Percentiles rank a stretch among this genome's conserved stretches.
These are phyloP conservation scores for Fibroporia radiculosa DNA, from an alignment of 768 basidiomycete species.

Conservation along the genomic window DNA sequence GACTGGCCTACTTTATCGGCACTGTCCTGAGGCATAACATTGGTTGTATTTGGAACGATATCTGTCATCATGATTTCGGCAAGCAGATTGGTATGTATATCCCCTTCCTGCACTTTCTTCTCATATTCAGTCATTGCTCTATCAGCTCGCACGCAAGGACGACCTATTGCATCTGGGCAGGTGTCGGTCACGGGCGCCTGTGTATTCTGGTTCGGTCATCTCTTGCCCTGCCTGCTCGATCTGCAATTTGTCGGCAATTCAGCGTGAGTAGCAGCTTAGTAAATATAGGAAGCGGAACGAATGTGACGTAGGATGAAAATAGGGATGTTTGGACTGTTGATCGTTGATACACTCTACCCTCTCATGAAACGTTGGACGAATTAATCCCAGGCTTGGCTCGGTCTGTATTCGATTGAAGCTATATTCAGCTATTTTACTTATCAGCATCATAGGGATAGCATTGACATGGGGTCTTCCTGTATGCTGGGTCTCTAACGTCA, in stretches of 20 bases:
- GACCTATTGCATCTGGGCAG: slow-evolving; percentile 24
- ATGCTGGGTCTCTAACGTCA: slow-evolving; percentile 36
- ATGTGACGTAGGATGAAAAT: slow-evolving; percentile 12
- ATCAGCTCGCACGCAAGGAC: slow-evolving; percentile 24
- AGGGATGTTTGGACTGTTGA: slow-evolving; percentile 13
- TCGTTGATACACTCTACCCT: slow-evolving; percentile 30
- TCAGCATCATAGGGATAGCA: not conserved
- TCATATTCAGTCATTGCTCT: not conserved
- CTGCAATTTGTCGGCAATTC: not conserved
- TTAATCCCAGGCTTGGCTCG: slow-evolving; percentile 60
- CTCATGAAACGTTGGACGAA: slow-evolving; percentile 50
- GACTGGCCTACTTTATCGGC: slow-evolving; percentile 5
- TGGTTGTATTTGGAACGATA: slow-evolving; percentile 21
- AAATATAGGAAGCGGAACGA: too few species aligned
- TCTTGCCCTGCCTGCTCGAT: slow-evolving; percentile 2
- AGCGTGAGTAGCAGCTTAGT: slow-evolving; percentile 2
- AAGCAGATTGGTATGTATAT: slow-evolving; percentile 26
- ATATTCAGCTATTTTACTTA: too few species aligned
- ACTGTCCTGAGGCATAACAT: slow-evolving; percentile 13
- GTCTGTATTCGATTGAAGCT: too few species aligned
- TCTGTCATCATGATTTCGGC: slow-evolving; percentile 24
- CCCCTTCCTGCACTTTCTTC: too few species aligned
- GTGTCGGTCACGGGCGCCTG: slow-evolving; percentile 22
- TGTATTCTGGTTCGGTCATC: slow-evolving; percentile 15
- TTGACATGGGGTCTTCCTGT: slow-evolving; percentile 17